Percentiles rank a stretch among this genome's conserved stretches.
Conservation (phyloP, 495 filamentous ascomycete genomes). For the Schizothecium vesticola region DNA sequence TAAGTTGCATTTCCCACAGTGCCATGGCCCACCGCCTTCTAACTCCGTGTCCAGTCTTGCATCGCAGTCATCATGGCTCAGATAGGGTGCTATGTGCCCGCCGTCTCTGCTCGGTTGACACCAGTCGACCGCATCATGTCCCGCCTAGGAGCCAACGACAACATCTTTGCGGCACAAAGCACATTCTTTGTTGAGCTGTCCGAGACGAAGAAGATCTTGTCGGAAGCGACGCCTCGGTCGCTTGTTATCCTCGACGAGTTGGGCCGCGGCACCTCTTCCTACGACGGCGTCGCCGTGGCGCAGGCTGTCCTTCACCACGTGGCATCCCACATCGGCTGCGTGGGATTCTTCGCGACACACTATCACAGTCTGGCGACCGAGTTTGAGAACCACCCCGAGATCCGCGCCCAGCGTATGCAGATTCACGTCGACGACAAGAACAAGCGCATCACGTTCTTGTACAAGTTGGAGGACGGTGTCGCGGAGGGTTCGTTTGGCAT, state of each 20-base stretch:
- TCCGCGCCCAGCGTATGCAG: slow-evolving; percentile 79
- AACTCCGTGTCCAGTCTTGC: slow-evolving; percentile 52
- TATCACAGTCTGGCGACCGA: slow-evolving; percentile 92
- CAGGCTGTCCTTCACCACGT: slow-evolving; percentile 95
- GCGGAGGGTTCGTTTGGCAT: slow-evolving; percentile 98
- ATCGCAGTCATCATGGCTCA: slow-evolving; percentile 98
- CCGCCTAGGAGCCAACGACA: slow-evolving; percentile 95
- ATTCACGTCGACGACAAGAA: slow-evolving; percentile 88
- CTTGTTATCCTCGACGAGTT: slow-evolving; percentile 98
- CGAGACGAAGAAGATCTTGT: slow-evolving; percentile 97
- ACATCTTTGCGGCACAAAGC: slow-evolving; percentile 95
- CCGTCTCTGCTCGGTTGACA: slow-evolving; percentile 75
- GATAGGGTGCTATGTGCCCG: slow-evolving; percentile 90
- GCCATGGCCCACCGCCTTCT: slow-evolving; percentile 12
- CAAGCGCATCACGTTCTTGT: slow-evolving; percentile 83
- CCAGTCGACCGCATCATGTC: slow-evolving; percentile 98
- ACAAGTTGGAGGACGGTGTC: slow-evolving; percentile 90
- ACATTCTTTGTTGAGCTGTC: slow-evolving; percentile 98
- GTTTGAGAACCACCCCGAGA: slow-evolving; percentile 83
- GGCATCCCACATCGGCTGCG: slow-evolving; percentile 84
- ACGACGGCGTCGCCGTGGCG: slow-evolving; percentile 94
- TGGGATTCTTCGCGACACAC: slow-evolving; percentile 97
- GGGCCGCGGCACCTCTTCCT: slow-evolving; percentile 86
- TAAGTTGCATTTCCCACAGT: slow-evolving; percentile 36
- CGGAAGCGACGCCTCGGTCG: slow-evolving; percentile 88